Conservation (phyloP, 2,329 filamentous ascomycete species). For the Apiospora hydei region DNA sequence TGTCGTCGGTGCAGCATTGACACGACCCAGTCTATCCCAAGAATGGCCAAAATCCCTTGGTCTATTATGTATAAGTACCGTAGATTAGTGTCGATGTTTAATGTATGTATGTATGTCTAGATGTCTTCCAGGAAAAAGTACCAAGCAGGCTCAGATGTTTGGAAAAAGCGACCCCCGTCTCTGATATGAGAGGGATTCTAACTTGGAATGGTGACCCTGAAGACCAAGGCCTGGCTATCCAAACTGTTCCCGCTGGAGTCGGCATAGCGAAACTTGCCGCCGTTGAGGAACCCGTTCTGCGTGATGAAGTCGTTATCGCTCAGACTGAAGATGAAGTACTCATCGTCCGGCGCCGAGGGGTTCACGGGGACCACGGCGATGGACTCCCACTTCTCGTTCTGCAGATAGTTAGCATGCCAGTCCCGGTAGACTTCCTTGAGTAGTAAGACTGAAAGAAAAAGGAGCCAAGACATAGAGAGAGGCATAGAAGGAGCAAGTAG, state of each 20-base stretch:
- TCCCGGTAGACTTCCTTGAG: no score
- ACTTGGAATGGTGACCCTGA: constrained; percentile 57
- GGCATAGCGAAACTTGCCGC: constrained; percentile 60
- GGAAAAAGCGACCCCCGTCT: not conserved
- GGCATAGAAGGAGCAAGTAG: no score
- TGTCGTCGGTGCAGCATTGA: not conserved
- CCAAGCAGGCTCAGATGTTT: not conserved
- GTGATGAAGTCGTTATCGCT: constrained; percentile 81
- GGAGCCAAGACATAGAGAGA: not conserved
- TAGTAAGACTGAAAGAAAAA: no score
- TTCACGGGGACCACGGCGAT: constrained; percentile 68
- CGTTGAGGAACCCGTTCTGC: constrained; percentile 68
- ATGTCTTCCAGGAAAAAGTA: not conserved
- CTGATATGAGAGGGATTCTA: not conserved
- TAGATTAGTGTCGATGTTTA: not conserved
- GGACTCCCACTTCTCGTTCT: constrained; percentile 81
- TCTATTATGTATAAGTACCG: not conserved
- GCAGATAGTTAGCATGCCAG: not conserved
- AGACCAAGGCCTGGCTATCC: constrained; percentile 69
- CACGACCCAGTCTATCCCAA: not conserved
- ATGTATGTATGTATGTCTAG: not conserved
- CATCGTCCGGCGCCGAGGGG: constrained; percentile 51
- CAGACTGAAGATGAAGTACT: constrained; percentile 70
- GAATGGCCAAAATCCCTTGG: not conserved
- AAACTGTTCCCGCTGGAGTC: constrained; percentile 65